A percentile compares a stretch with the other conserved stretches of the same genome.
Conservation (phyloP, 805 yeast species). For the Kodamaea jinghongensis region DNA sequence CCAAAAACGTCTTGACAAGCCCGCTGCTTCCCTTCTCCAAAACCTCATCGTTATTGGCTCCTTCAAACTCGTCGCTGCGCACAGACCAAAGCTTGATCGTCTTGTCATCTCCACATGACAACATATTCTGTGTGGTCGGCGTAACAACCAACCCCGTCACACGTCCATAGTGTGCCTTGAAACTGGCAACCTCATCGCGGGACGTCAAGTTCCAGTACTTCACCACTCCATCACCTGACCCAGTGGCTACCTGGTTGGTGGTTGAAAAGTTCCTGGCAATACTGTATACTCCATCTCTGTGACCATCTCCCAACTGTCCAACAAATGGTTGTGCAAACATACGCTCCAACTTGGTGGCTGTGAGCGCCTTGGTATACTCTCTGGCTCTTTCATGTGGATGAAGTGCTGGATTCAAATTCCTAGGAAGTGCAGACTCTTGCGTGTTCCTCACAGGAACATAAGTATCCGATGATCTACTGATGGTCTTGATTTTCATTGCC, state of each 20-base stretch:
- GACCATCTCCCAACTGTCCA: conserved; percentile 93
- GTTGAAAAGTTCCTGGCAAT: conserved; percentile 74
- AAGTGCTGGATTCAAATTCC: conserved; percentile 88
- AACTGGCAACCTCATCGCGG: conserved; percentile 69
- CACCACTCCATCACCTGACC: conserved; percentile 92
- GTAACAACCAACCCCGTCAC: conserved; percentile 80
- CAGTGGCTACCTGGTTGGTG: conserved; percentile 78
- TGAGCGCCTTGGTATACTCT: conserved; percentile 91
- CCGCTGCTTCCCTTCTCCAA: conserved; percentile 44
- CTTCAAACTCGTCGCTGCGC: conserved; percentile 49
- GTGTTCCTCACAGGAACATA: conserved; percentile 91
- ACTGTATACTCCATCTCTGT: conserved; percentile 88
- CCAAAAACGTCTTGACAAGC: conserved; percentile 72
- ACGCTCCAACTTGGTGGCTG: conserved; percentile 92
- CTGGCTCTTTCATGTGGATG: conserved; percentile 98
- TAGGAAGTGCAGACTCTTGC: conserved; percentile 81
- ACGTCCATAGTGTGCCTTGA: conserved; percentile 87
- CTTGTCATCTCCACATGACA: conserved; percentile 90
- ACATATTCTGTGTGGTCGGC: conserved; percentile 51
- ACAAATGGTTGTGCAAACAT: conserved; percentile 98
- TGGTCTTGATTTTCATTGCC: conserved; percentile 78
- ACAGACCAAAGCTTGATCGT: conserved; percentile 88
- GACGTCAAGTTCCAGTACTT: conserved; percentile 91
- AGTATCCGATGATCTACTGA: conserved; percentile 83
- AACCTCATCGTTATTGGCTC: conserved; percentile 28